Percentiles rank a stretch among this genome's conserved stretches.
Evolutionary conservation across 164 flowering plant genomes (phyloP).

Genomic region (Dillenia suffruticosa): DNA sequence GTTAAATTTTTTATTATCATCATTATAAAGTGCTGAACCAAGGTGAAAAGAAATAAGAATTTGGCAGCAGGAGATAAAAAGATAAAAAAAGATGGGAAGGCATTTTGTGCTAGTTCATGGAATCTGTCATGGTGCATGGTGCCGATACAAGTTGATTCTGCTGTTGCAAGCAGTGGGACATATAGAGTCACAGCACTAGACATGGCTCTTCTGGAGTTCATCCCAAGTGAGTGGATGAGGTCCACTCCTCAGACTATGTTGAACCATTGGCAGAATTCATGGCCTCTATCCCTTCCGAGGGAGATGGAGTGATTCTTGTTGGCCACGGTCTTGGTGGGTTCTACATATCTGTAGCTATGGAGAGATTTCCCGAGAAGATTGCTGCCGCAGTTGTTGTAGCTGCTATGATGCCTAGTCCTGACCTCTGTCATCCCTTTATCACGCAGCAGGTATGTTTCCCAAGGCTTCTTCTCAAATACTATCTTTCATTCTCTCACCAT

Average conservation of each 20-base stretch:
- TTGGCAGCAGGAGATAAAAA: not conserved
- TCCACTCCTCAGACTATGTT: slow-evolving; percentile 13
- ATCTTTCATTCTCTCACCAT: no score
- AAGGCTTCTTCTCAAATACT: no score
- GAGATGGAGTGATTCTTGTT: slow-evolving; percentile 25
- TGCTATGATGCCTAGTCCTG: slow-evolving; percentile 20
- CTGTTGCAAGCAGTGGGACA: slow-evolving; percentile 19
- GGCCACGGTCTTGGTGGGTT: slow-evolving; percentile 35
- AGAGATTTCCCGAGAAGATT: slow-evolving; percentile 19
- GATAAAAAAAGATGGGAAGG: not conserved
- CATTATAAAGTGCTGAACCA: not conserved
- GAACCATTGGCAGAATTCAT: slow-evolving; percentile 22
- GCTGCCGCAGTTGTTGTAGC: slow-evolving; percentile 23
- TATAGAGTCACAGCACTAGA: slow-evolving; percentile 24
- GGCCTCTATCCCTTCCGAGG: slow-evolving; percentile 13
- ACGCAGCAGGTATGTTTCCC: no score
- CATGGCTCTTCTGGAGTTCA: slow-evolving; percentile 25
- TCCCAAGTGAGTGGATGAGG: slow-evolving; percentile 9
- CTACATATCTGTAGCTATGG: slow-evolving; percentile 20
- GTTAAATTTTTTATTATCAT: not conserved
- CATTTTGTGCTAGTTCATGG: slow-evolving; percentile 53
- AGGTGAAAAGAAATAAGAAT: not conserved
- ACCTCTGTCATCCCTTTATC: not conserved
- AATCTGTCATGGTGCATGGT: slow-evolving; percentile 46
- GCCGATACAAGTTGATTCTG: slow-evolving; percentile 34